Evolutionary conservation across 306 rosid species (phyloP), one percentile per base, ranked within the genome.

Genomic region (Prunus armeniaca): DNA sequence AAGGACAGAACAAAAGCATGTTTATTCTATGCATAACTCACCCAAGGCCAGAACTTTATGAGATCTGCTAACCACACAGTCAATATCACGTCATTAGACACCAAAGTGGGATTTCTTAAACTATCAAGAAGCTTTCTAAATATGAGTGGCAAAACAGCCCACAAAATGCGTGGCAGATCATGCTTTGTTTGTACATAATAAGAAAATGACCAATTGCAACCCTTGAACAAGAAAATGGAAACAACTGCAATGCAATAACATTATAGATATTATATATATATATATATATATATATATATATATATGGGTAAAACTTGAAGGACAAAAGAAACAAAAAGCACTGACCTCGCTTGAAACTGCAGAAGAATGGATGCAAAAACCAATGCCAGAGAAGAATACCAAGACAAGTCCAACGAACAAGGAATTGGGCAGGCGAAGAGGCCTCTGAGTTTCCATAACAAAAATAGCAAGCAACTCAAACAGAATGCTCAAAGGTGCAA

Each of bases 261-360:
- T 18, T 19, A 43, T 41, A 12, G 2, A 18, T 7, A 30, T 52
- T 24, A 17, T 2, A 46, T 1, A 46, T 30, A 30, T 27, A 27
- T 27, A 27, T 27, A 27, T 27, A 27, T 27, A 27, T 30, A 30
- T 30, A 30, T 30, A 30, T 30, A 32, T 32, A 32, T 32, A 32
- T 0, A 9, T 11, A 28, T 18, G 4, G 2, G 27, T 1, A 75
- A 62, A 75, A 63, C 5, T 24, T 58, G 34, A 60, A 12, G 24
- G 22, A 20, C 7, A 20, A 34, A 14, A 46, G 20, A 77, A 45
- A 20, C 45, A 55, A 4, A 30, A 4, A 71, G 47, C 46, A 79
- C 93, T 65, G 72, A 92, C 93, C 97, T 77, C 80, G 78, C 63
- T 79, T 65, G 92, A 76, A 49, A 54, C 52, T 50, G 91, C 78